Percentiles rank a stretch among this genome's conserved stretches.
phyloP scores from a whole-genome alignment of 1,139 yeast species.

The Eremothecium coryli region DNA sequence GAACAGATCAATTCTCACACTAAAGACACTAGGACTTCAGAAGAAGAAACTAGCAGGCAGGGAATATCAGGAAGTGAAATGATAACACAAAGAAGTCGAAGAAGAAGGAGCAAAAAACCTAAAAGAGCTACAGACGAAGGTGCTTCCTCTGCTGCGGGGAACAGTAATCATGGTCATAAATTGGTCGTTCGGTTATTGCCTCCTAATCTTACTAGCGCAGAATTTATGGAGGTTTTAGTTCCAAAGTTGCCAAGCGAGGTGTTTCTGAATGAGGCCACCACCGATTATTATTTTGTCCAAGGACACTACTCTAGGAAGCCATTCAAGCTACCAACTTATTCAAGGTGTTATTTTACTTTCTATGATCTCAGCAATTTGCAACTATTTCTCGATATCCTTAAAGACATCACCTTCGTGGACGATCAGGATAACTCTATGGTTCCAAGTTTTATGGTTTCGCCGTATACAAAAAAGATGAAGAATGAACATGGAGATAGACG shows the following conservation, averaged over 20 bases:
- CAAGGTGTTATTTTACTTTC: conserved; percentile 28
- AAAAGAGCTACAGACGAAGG: not conserved
- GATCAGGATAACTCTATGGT: conserved; percentile 21
- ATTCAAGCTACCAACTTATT: conserved; percentile 24
- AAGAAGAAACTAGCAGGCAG: too few species aligned
- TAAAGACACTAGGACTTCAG: too few species aligned
- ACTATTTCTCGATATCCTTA: conserved; percentile 12
- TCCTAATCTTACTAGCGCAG: conserved; percentile 23
- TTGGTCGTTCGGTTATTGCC: conserved; percentile 28
- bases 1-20: too few species aligned
- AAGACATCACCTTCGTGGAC: conserved; percentile 20
- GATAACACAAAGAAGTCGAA: too few species aligned
- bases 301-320: conserved; percentile 24
- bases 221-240: conserved; percentile 18
- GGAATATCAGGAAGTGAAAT: too few species aligned
- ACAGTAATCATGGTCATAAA: conserved; percentile 11
- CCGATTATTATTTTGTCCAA: conserved; percentile 21
- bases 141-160: not conserved
- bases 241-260: conserved; percentile 3
- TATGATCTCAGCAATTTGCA: conserved; percentile 15
- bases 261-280: conserved; percentile 10
- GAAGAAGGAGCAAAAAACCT: not conserved
- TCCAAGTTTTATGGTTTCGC: conserved; percentile 19
- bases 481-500: conserved; percentile 9
- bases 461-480: conserved; percentile 19